Conservation (phyloP, 2,329 filamentous ascomycete genomes). For the Fusarium agapanthi region DNA sequence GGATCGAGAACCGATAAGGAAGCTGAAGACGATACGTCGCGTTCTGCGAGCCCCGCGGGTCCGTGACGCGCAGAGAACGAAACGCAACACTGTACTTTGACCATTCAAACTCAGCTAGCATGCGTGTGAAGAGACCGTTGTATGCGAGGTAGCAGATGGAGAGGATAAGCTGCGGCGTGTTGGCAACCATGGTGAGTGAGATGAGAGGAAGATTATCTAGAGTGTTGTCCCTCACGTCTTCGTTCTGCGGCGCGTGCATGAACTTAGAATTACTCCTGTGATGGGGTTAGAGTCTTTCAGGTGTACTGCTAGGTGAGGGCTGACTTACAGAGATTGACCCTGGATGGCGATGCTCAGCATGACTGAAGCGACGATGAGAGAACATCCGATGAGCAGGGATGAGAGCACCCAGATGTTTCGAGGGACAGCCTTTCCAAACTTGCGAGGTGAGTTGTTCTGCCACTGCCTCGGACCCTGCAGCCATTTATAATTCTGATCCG, state of each 20-base stretch:
- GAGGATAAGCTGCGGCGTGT: slow-evolving; percentile 21
- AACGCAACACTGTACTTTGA: slow-evolving; percentile 12
- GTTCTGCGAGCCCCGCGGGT: slow-evolving; percentile 20
- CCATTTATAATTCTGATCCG: neutral
- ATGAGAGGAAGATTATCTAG: neutral
- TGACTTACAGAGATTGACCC: slow-evolving; percentile 9
- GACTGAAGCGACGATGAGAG: neutral
- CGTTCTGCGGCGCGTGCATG: slow-evolving; percentile 6
- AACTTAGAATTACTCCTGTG: neutral
- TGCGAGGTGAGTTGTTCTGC: neutral
- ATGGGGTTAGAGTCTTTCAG: neutral
- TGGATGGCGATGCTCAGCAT: slow-evolving; percentile 8
- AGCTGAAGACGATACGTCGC: slow-evolving; percentile 35
- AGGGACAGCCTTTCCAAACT: slow-evolving; percentile 16
- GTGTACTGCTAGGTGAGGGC: accelerated
- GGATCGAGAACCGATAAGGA: slow-evolving; percentile 34
- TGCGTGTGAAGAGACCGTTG: slow-evolving; percentile 29
- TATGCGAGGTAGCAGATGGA: slow-evolving; percentile 26
- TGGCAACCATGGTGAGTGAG: slow-evolving; percentile 16
- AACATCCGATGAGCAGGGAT: slow-evolving; percentile 13
- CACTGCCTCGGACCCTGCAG: slow-evolving; percentile 11
- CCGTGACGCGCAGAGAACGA: slow-evolving; percentile 23
- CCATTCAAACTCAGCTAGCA: slow-evolving; percentile 34
- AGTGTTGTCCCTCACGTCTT: accelerated
- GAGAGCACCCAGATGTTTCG: slow-evolving; percentile 19